Evolutionary conservation across 2,329 filamentous ascomycete genomes (phyloP).

Genomic region (Ceratocystis albifundus): DNA sequence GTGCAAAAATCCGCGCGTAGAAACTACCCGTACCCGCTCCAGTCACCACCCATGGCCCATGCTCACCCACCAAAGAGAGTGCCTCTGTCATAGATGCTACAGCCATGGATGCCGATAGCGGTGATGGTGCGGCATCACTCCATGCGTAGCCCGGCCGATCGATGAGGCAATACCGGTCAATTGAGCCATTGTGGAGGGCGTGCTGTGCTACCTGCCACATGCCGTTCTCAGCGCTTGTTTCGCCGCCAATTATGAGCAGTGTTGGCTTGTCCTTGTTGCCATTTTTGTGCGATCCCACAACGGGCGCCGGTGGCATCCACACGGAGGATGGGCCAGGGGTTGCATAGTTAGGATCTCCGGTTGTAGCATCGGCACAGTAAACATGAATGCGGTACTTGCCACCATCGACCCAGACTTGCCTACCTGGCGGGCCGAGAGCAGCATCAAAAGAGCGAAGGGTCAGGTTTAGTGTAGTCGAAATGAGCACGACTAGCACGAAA

Average conservation of each 20-base stretch:
- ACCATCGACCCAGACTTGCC: slow-evolving; percentile 68
- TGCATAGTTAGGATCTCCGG: background rate
- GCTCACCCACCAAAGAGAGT: slow-evolving; percentile 65
- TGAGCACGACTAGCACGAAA: slow-evolving; percentile 59
- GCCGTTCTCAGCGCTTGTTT: slow-evolving; percentile 64
- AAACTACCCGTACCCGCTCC: slow-evolving; percentile 79
- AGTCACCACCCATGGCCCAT: slow-evolving; percentile 78
- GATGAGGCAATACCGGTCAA: slow-evolving; percentile 85
- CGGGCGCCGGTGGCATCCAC: background rate
- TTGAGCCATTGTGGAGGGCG: slow-evolving; percentile 66
- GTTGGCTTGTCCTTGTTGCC: slow-evolving; percentile 49
- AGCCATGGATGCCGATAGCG: slow-evolving; percentile 86
- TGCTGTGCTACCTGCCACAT: slow-evolving; percentile 70
- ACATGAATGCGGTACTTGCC: slow-evolving; percentile 80
- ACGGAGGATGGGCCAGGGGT: background rate
- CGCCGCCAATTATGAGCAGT: slow-evolving; percentile 74
- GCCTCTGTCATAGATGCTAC: slow-evolving; percentile 81
- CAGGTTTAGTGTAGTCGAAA: slow-evolving; percentile 70
- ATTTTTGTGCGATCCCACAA: background rate
- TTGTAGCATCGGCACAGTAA: slow-evolving; percentile 47
- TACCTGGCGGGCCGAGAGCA: slow-evolving; percentile 59
- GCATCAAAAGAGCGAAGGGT: slow-evolving; percentile 71
- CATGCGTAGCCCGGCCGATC: slow-evolving; percentile 84
- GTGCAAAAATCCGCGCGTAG: slow-evolving; percentile 83
- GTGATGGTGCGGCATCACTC: slow-evolving; percentile 83